Evolutionary conservation across 768 basidiomycete genomes (phyloP).

Genomic region (Hebeloma cylindrosporum): DNA sequence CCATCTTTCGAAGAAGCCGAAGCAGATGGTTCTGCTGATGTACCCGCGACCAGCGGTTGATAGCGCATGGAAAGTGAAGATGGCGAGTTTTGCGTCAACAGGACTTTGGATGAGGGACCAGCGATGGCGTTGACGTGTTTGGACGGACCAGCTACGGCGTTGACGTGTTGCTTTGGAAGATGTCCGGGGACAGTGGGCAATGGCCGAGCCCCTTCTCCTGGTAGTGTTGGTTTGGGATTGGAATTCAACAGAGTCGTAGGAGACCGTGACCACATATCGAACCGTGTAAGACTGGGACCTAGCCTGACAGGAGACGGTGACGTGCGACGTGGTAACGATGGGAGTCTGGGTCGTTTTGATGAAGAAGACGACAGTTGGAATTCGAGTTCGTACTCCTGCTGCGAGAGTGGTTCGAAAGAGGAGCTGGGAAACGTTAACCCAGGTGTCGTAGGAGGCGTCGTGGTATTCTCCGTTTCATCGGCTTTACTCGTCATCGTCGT

Average conservation of each 20-base stretch:
- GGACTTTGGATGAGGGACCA: conserved; percentile 20
- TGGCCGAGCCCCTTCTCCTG: no score
- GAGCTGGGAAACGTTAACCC: conserved; percentile 15
- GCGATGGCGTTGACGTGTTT: conserved; percentile 8
- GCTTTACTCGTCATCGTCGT: conserved; percentile 12
- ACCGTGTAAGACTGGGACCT: conserved; percentile 25
- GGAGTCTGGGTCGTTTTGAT: conserved; percentile 20
- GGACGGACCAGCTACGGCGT: conserved; percentile 5
- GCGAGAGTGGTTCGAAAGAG: conserved; percentile 20
- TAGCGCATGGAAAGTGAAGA: conserved; percentile 28
- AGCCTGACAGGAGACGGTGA: conserved; percentile 25
- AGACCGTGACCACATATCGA: conserved; percentile 25
- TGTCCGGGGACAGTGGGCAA: neutral
- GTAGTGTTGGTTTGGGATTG: conserved; percentile 20
- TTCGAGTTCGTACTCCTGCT: conserved; percentile 25
- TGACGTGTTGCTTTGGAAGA: conserved; percentile 2
- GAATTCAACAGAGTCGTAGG: conserved; percentile 13
- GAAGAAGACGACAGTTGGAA: conserved; percentile 20
- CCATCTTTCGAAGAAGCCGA: conserved; percentile 5
- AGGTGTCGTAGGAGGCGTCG: conserved; percentile 17
- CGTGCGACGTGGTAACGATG: conserved; percentile 24
- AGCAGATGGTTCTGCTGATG: conserved; percentile 13
- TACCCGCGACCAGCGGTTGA: conserved; percentile 28
- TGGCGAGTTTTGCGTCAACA: conserved; percentile 20
- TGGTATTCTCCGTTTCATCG: conserved; percentile 9